Evolutionary conservation across 2,329 filamentous ascomycete genomes (phyloP), one percentile per base, ranked within the genome.

Genomic region (Sarocladiaceae sp.): DNA sequence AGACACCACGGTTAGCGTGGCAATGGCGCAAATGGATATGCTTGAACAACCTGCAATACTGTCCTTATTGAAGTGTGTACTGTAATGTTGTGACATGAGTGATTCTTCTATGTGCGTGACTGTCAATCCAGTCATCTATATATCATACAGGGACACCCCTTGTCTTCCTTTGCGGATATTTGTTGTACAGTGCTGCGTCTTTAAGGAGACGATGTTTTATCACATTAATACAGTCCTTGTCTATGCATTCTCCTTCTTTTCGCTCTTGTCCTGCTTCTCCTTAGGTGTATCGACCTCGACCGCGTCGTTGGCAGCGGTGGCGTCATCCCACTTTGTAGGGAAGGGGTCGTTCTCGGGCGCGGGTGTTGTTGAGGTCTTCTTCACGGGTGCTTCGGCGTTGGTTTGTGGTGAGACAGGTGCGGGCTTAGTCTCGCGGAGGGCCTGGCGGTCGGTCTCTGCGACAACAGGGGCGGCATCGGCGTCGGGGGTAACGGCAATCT

Each of bases 241-340:
- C 22, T 56, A 52, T n/a, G 49, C 33, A 55, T 50, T 37, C 18
- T 60, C 53, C 46, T 60, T 58, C 47, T 54, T 52, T 48, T 52
- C 55, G 12, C 18, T 42, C 15, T 40, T 23, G 15, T 52, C 13
- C 47, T 53, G 15, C 47, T 50, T 58, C 53, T 44, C 20, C 47
- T 25, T 52, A n/a, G 35, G 49, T 33, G 54, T 50, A 4, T 59
- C 53, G 17, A 58, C 48, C 22, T 54, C 28, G 25, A 56, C 55
- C 29, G 60, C 55, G 2, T 59, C 58, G 33, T 65, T 64, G 6
- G 64, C 66, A 2, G 57, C 57, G 5, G 61, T 64, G 6, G 64
- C 64, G 52, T 69, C 66, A n/a, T 64, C 56, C 57, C 56, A 60
- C 54, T 57, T 56, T 20, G 49, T 52, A 4, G 59, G 56, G 12